These are phyloP conservation scores for Ophiostoma himal-ulmi DNA, from an alignment of 2,329 filamentous ascomycete genomes.

Conservation along the genomic window DNA sequence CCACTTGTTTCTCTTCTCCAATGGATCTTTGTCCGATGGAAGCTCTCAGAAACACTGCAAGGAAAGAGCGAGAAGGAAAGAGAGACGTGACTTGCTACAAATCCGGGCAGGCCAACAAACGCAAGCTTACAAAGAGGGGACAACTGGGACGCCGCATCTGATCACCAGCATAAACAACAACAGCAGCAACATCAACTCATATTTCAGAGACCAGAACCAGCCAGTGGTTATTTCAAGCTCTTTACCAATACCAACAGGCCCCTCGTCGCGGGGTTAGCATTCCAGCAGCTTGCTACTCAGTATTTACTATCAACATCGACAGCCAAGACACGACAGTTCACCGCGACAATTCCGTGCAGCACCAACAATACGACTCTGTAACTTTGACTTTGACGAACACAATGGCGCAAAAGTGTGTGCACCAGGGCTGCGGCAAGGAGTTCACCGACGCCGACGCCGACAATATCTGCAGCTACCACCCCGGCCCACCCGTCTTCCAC, in stretches of 20 bases:
- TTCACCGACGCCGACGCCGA: slow-evolving; percentile 64
- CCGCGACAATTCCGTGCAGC: not conserved
- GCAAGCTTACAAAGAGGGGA: not conserved
- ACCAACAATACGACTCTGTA: not conserved
- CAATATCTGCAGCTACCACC: slow-evolving; percentile 86
- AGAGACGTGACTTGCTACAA: not conserved
- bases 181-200: no score
- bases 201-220: no score
- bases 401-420: slow-evolving; percentile 84
- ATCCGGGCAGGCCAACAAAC: not conserved
- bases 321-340: not conserved
- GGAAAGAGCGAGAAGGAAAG: slow-evolving; percentile 8
- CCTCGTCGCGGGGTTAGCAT: slow-evolving; percentile 4
- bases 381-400: not conserved
- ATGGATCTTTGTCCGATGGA: slow-evolving; percentile 22
- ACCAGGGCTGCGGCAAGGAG: slow-evolving; percentile 88
- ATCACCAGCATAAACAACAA: not conserved
- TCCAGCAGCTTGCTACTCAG: not conserved
- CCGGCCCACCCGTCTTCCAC: slow-evolving; percentile 89
- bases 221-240: not conserved
- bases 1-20: slow-evolving; percentile 10
- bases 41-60: slow-evolving; percentile 27
- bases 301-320: not conserved
- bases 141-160: not conserved
- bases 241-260: not conserved